Conservation (phyloP, 805 yeast genomes). For the Saccharomycopsis capsularis region DNA sequence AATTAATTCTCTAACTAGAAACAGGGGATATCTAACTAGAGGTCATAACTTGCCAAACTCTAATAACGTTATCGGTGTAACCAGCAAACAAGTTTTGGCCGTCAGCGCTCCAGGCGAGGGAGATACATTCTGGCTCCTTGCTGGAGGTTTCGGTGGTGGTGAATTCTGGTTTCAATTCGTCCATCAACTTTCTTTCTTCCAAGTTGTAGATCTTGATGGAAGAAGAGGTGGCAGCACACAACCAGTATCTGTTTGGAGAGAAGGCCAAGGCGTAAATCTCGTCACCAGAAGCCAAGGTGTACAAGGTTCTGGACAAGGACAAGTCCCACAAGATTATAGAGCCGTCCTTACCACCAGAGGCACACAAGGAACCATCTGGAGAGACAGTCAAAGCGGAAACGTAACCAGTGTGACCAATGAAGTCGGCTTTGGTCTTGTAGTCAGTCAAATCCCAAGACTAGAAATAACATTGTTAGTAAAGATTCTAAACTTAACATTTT, state of each 20-base stretch:
- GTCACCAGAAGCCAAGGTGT: slow-evolving; percentile 91
- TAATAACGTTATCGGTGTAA: slow-evolving; percentile 98
- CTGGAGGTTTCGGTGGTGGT: slow-evolving; percentile 76
- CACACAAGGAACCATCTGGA: slow-evolving; percentile 99
- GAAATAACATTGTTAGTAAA: slow-evolving; percentile 15
- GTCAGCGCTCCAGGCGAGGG: slow-evolving; percentile 99
- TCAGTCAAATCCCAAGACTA: slow-evolving; percentile 92
- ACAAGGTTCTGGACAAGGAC: slow-evolving; percentile 74
- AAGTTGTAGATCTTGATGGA: slow-evolving; percentile 98
- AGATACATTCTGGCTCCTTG: slow-evolving; percentile 96
- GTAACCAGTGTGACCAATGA: slow-evolving; percentile 99
- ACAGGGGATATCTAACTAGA: slow-evolving; percentile 35
- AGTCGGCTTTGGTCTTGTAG: slow-evolving; percentile 86
- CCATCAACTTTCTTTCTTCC: slow-evolving; percentile 89
- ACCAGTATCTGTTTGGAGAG: slow-evolving; percentile 99
- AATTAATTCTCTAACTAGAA: too few relatives aligned
- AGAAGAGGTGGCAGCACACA: slow-evolving; percentile 97
- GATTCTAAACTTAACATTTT: neutral
- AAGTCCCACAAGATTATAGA: slow-evolving; percentile 97
- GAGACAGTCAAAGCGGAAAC: slow-evolving; percentile 94
- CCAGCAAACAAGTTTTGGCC: slow-evolving; percentile 99
- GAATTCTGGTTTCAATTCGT: slow-evolving; percentile 97
- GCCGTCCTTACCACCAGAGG: slow-evolving; percentile 99
- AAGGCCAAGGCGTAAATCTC: slow-evolving; percentile 97
- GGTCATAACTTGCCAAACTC: slow-evolving; percentile 99